Evolutionary conservation across 805 yeast genomes (phyloP).

Genomic region (Vanderwaltozyma yarrowii): DNA sequence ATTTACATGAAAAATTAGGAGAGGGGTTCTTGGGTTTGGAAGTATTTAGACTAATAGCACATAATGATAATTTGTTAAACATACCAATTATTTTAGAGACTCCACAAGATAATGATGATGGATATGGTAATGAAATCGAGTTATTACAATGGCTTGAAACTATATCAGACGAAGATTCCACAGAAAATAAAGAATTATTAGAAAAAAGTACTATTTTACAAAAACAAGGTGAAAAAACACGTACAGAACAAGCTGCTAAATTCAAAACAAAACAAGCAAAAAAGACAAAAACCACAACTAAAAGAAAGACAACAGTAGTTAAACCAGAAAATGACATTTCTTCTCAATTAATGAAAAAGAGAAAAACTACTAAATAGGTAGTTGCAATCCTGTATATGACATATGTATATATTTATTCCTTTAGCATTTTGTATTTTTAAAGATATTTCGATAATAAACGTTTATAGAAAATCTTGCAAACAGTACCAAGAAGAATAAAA

Average conservation of each 20-base stretch:
- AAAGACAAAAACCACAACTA: conserved; percentile 13
- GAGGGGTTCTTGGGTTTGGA: conserved; percentile 84
- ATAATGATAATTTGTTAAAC: conserved; percentile 46
- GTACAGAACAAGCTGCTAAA: conserved; percentile 59
- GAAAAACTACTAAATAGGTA: conserved; percentile 1
- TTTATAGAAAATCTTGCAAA: too few species aligned
- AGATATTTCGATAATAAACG: too few species aligned
- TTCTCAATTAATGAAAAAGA: conserved; percentile 13
- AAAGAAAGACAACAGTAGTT: conserved; percentile 3
- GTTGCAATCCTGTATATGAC: too few species aligned
- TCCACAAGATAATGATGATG: conserved; percentile 60
- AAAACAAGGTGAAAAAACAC: conserved; percentile 52
- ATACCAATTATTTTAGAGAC: conserved; percentile 85
- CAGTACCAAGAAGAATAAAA: too few species aligned
- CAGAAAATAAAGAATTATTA: conserved; percentile 45
- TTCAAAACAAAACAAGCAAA: conserved; percentile 44
- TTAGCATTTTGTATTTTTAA: too few species aligned
- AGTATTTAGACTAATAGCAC: conserved; percentile 67
- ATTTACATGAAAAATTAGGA: conserved; percentile 84
- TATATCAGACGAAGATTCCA: conserved; percentile 6
- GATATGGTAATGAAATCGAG: conserved; percentile 75
- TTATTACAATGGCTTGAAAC: conserved; percentile 66
- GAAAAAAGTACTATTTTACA: conserved; percentile 41
- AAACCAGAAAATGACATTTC: conserved; percentile 12
- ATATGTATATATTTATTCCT: too few species aligned